These are phyloP conservation scores for Yamadazyma triangularis DNA, from an alignment of 1,139 yeast species.

Conservation along the genomic window DNA sequence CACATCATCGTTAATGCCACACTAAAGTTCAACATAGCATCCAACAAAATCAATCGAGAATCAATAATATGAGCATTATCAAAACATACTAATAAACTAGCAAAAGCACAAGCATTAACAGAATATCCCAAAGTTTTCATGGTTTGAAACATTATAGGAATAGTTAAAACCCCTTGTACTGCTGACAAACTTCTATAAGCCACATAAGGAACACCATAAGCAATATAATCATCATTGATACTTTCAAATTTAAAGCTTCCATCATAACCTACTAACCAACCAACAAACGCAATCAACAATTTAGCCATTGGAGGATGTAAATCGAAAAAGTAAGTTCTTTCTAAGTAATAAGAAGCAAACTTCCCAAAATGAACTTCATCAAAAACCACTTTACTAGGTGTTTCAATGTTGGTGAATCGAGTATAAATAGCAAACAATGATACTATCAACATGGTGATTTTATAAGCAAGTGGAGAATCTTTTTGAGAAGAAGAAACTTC, in stretches of 20 bases:
- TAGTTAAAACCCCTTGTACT: slow-evolving; percentile 72
- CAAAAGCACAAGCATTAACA: slow-evolving; percentile 71
- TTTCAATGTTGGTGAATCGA: slow-evolving; percentile 66
- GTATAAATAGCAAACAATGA: slow-evolving; percentile 65
- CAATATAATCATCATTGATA: slow-evolving; percentile 79
- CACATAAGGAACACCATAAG: slow-evolving; percentile 79
- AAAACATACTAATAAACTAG: slow-evolving; percentile 77
- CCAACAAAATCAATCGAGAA: slow-evolving; percentile 84
- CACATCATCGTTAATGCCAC: slow-evolving; percentile 76
- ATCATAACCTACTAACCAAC: slow-evolving; percentile 82
- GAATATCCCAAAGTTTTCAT: slow-evolving; percentile 81
- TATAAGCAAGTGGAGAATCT: slow-evolving; percentile 34
- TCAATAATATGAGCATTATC: slow-evolving; percentile 92
- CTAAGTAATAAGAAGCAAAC: slow-evolving; percentile 83
- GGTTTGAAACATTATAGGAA: slow-evolving; percentile 78
- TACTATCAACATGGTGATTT: slow-evolving; percentile 40
- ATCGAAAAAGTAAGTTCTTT: slow-evolving; percentile 86
- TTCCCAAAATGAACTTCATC: slow-evolving; percentile 99
- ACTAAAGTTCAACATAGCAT: slow-evolving; percentile 79
- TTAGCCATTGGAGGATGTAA: slow-evolving; percentile 98
- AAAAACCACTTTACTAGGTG: slow-evolving; percentile 86
- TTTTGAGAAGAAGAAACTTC: slow-evolving; percentile 5
- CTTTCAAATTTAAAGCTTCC: slow-evolving; percentile 88
- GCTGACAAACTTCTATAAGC: slow-evolving; percentile 86
- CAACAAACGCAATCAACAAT: slow-evolving; percentile 83